Evolutionary conservation across 352 stramenopile species (phyloP).

Genomic region (Pythium angustatum): DNA sequence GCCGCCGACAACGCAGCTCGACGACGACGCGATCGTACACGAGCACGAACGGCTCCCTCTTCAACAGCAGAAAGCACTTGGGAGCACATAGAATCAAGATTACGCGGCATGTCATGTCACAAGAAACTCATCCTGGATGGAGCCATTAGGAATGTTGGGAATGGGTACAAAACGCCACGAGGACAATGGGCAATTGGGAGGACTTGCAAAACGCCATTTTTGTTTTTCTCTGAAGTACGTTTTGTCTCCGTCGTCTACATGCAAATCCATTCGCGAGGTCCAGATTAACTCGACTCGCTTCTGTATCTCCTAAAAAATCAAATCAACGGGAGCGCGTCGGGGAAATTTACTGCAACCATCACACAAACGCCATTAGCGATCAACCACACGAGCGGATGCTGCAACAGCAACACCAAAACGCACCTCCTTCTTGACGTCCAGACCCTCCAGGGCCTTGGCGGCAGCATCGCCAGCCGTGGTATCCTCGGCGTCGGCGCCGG

Average conservation of each 20-base stretch:
- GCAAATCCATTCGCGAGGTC: slow-evolving; percentile 23
- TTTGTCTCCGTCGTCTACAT: slow-evolving; percentile 30
- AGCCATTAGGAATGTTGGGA: too few species aligned
- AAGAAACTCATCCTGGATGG: not conserved
- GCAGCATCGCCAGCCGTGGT: slow-evolving; percentile 92
- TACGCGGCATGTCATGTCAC: too few species aligned
- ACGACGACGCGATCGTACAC: slow-evolving; percentile 37
- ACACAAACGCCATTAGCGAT: not conserved
- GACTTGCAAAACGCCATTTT: slow-evolving; percentile 27
- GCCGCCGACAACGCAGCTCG: slow-evolving; percentile 40
- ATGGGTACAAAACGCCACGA: slow-evolving; percentile 10
- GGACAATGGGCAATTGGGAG: not conserved
- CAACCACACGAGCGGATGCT: not conserved
- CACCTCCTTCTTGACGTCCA: slow-evolving; percentile 93
- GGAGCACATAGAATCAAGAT: too few species aligned
- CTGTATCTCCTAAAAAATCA: slow-evolving; percentile 38
- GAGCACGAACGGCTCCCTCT: slow-evolving; percentile 19
- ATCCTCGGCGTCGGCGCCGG: slow-evolving; percentile 90
- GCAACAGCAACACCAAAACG: not conserved
- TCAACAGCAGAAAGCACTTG: too few species aligned
- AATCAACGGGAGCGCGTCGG: slow-evolving; percentile 29
- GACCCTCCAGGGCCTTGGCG: slow-evolving; percentile 87
- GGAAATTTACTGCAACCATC: slow-evolving; percentile 20
- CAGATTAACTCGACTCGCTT: too few species aligned
- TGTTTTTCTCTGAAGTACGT: slow-evolving; percentile 20